Evolutionary conservation across 2,329 filamentous ascomycete species (phyloP).

Genomic region (Claviceps capensis): DNA sequence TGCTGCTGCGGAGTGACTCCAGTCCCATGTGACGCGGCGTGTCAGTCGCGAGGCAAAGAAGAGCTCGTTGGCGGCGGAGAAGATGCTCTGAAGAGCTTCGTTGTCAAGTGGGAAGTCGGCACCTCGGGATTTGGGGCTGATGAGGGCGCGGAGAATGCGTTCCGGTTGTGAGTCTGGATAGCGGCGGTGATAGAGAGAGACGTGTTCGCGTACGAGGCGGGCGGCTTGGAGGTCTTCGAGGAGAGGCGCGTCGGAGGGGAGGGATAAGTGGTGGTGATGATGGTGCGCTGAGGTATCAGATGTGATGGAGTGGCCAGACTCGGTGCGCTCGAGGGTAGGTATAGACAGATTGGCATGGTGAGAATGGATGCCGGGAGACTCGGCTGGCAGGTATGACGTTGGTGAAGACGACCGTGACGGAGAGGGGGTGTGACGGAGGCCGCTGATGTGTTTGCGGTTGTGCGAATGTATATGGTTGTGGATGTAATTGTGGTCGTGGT

Average conservation of each 20-base stretch:
- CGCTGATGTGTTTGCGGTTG: not conserved
- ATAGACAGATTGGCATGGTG: not conserved
- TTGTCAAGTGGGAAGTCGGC: slow-evolving; percentile 42
- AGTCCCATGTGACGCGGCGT: slow-evolving; percentile 48
- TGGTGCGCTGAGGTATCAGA: slow-evolving; percentile 20
- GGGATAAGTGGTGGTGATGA: slow-evolving; percentile 14
- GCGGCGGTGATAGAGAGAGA: slow-evolving; percentile 30
- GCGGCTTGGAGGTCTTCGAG: slow-evolving; percentile 31
- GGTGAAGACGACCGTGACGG: slow-evolving; percentile 11
- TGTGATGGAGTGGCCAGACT: slow-evolving; percentile 34
- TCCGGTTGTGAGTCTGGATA: slow-evolving; percentile 37
- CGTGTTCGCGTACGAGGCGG: slow-evolving; percentile 32
- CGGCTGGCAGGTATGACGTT: slow-evolving; percentile 1
- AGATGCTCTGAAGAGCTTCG: slow-evolving; percentile 41
- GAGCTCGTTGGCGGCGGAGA: slow-evolving; percentile 46
- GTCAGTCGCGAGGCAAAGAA: slow-evolving; percentile 45
- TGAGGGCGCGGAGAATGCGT: slow-evolving; percentile 43
- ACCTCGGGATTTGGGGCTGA: slow-evolving; percentile 32
- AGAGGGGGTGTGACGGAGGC: slow-evolving; percentile 11
- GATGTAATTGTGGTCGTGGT: slow-evolving; percentile 4
- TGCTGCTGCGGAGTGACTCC: slow-evolving; percentile 36
- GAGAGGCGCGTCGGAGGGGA: slow-evolving; percentile 12
- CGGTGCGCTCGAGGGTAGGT: slow-evolving; percentile 32
- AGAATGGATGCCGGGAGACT: not conserved
- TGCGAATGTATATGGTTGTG: slow-evolving; percentile 4